Evolutionary conservation across 2,329 filamentous ascomycete species (phyloP), one percentile per base, ranked within the genome.

Genomic region (Phialophora tarda): DNA sequence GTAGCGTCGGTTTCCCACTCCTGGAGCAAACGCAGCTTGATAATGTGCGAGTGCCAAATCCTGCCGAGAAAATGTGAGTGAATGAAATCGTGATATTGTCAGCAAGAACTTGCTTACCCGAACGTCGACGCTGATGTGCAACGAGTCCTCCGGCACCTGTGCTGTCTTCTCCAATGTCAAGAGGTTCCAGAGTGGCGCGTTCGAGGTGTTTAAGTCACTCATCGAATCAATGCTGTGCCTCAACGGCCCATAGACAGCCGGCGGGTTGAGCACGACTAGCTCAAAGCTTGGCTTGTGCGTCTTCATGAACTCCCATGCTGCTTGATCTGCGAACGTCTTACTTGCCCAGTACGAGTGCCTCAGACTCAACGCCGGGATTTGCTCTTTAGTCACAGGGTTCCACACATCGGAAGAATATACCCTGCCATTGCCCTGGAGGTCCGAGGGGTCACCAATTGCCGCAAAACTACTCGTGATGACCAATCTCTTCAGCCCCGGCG

Each of bases 391-490:
- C 14, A 82, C 73, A 3, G 79, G 79, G 66, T 82, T 82, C 80
- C 80, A 82, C 17, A 72, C 68, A n/a, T 75, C 72, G 70, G 82
- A 77, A 47, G 74, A 76, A 64, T 78, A 81, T 34, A 74, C 71
- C 64, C 76, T 74, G 24, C 70, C 71, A 51, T 76, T 78, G 28
- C 77, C 69, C 24, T 74, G 73, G 0, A 79, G 66, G 0, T 78
- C 67, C 14, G 53, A 32, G n/a, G 53, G 23, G 70, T 89, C 81
- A 55, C 89, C 72, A 21, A 91, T 88, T 0, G 87, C 81, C 17
- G 88, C 88, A 71, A 90, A 90, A 1, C 87, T 89, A 2, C 87
- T 89, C 0, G 88, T 90, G 69, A 90, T 84, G 53, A 88, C 88
- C 17, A 96, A 89, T 67, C 89, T 85, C 79, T 89, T 91, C 58